phyloP scores from a whole-genome alignment of 2,329 filamentous ascomycete genomes.

The Aspergillus vadensis region DNA sequence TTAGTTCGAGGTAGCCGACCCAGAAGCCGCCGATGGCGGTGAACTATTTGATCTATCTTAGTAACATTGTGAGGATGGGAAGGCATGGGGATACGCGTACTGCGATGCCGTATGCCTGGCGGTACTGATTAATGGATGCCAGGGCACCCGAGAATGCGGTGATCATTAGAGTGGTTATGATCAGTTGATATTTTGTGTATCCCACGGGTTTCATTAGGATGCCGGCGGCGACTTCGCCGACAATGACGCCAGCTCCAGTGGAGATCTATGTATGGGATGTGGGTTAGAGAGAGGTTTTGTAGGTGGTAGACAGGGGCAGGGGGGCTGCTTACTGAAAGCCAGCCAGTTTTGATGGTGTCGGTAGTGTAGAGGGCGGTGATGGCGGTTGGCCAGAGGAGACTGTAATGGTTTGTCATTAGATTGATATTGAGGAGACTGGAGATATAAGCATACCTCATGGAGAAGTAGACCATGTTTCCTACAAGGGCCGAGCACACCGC shows the following conservation, averaged over 20 bases:
- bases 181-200: conserved; percentile 5
- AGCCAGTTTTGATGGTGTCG: conserved; percentile 2
- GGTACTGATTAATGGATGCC: conserved; percentile 5
- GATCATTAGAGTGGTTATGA: neutral
- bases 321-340: conserved; percentile 4
- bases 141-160: conserved; percentile 8
- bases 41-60: neutral
- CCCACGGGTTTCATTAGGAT: conserved; percentile 2
- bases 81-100: neutral
- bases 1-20: conserved; percentile 8
- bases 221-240: conserved; percentile 3
- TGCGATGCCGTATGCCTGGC: neutral
- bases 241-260: conserved; percentile 1
- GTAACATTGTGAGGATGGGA: neutral
- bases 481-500: conserved; percentile 3
- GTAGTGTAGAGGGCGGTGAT: conserved; percentile 1
- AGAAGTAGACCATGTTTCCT: conserved; percentile 8
- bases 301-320: too few species aligned
- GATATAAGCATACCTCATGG: neutral
- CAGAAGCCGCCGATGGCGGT: conserved; percentile 6
- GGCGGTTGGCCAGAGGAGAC: conserved; percentile 3
- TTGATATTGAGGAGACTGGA: too few species aligned
- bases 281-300: too few species aligned
- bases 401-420: neutral
- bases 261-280: neutral